Conservation (phyloP, 140 eudicot genomes). For the Senecio squalidus region DNA sequence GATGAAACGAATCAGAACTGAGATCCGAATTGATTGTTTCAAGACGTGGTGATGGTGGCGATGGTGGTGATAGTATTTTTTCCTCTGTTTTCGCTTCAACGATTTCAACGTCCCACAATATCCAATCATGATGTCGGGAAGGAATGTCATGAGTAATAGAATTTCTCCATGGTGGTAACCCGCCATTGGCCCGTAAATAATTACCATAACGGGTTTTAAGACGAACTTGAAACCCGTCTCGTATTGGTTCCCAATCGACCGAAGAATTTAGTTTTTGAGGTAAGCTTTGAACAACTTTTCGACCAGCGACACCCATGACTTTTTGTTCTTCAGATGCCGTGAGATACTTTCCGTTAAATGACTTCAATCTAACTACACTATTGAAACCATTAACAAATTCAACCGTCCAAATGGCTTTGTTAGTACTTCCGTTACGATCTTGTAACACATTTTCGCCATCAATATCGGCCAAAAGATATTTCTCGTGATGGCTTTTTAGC, state of each 20-base stretch:
- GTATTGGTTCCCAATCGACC: constrained; percentile 65
- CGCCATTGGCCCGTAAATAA: constrained; percentile 55
- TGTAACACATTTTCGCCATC: constrained; percentile 2
- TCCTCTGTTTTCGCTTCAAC: constrained; percentile 44
- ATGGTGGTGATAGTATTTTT: neutral
- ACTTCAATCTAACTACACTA: constrained; percentile 18
- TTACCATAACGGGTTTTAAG: constrained; percentile 61
- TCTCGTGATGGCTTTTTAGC: constrained; percentile 46
- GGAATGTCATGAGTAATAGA: constrained; percentile 74
- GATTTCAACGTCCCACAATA: constrained; percentile 66
- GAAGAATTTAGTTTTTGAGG: constrained; percentile 43
- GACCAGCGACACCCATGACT: constrained; percentile 50
- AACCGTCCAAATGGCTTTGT: constrained; percentile 3
- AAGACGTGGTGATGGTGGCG: neutral
- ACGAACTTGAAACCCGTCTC: constrained; percentile 49
- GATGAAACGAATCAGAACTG: constrained; percentile 18
- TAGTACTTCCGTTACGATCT: neutral
- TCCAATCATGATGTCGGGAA: constrained; percentile 46
- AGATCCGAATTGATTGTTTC: constrained; percentile 29
- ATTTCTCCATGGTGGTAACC: constrained; percentile 69
- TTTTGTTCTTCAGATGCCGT: constrained; percentile 51
- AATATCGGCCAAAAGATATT: neutral
- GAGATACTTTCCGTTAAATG: constrained; percentile 35
- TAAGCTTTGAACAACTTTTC: constrained; percentile 37
- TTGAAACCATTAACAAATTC: constrained; percentile 3